Percentiles rank a stretch among this genome's conserved stretches.
Conservation (phyloP, 768 basidiomycete species). For the Cystoderma amianthinum region DNA sequence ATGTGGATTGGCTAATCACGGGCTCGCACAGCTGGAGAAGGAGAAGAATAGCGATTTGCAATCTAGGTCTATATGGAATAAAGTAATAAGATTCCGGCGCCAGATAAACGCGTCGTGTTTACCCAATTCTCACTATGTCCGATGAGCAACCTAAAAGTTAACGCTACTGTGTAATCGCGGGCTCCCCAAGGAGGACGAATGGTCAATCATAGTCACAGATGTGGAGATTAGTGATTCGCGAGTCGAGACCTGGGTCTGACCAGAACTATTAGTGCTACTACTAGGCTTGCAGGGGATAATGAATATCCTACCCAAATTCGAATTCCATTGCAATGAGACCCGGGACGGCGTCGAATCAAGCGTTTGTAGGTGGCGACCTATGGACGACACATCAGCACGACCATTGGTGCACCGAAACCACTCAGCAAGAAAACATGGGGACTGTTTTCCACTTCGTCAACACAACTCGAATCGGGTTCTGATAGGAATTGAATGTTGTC, state of each 20-base stretch:
- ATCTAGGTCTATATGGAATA: too few species aligned
- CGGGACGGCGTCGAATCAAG: constrained; percentile 5
- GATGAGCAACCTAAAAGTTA: too few species aligned
- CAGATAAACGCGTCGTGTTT: too few species aligned
- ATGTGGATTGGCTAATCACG: constrained; percentile 48
- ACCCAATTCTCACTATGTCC: too few species aligned
- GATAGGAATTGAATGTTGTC: constrained; percentile 68
- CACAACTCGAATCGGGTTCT: too few species aligned
- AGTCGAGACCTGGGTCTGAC: neutral
- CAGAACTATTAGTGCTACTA: neutral
- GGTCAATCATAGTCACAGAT: neutral
- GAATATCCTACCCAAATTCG: constrained; percentile 62
- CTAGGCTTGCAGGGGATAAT: constrained; percentile 56
- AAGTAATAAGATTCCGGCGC: too few species aligned
- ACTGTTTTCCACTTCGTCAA: constrained; percentile 20
- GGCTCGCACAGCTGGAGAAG: constrained; percentile 51
- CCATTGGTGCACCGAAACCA: constrained; percentile 74
- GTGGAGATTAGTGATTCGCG: too few species aligned
- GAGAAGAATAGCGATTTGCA: constrained; percentile 40
- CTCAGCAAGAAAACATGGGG: constrained; percentile 65
- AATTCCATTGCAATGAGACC: constrained; percentile 68
- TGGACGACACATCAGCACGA: constrained; percentile 68
- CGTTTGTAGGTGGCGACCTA: constrained; percentile 25
- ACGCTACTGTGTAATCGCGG: neutral
- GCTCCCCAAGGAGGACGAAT: too few species aligned